Conservation (phyloP, 345 rosid species). For the Triadica sebifera region DNA sequence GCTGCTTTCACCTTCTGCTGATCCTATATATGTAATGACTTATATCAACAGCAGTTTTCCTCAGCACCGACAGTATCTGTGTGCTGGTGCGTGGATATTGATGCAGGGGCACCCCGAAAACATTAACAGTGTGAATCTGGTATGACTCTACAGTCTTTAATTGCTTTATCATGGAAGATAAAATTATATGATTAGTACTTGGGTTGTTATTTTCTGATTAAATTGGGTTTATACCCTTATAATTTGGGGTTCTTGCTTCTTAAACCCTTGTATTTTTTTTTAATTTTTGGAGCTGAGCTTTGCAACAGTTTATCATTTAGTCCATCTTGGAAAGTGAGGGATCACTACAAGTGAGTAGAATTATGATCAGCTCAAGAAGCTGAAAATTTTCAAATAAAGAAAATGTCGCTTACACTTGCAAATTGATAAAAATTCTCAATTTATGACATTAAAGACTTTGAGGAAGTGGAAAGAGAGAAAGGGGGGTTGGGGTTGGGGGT, state of each 20-base stretch:
- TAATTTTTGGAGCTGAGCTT: not conserved
- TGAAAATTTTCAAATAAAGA: not conserved
- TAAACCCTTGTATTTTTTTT: not conserved
- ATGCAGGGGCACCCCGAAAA: slow-evolving; percentile 93
- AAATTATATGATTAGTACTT: not conserved
- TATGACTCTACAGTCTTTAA: slow-evolving; percentile 24
- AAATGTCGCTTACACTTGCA: not conserved
- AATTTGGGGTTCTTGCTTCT: not conserved
- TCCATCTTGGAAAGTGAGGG: not conserved
- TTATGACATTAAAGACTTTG: not conserved
- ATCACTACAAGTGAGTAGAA: not conserved
- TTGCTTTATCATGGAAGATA: slow-evolving; percentile 4
- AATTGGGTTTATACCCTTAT: not conserved
- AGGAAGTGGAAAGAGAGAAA: not conserved
- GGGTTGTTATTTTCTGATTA: slow-evolving; percentile 2
- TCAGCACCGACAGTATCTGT: slow-evolving; percentile 79
- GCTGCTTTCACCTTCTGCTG: slow-evolving; percentile 85
- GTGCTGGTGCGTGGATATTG: slow-evolving; percentile 96
- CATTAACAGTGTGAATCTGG: slow-evolving; percentile 85
- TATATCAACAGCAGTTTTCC: slow-evolving; percentile 76
- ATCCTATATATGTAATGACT: slow-evolving; percentile 70
- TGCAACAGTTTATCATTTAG: not conserved
- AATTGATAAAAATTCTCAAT: not conserved
- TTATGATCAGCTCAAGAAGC: not conserved
- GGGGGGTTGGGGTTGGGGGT: not conserved